phyloP scores from a whole-genome alignment of 345 rosid species.

The Cardamine chenopodiifolia region DNA sequence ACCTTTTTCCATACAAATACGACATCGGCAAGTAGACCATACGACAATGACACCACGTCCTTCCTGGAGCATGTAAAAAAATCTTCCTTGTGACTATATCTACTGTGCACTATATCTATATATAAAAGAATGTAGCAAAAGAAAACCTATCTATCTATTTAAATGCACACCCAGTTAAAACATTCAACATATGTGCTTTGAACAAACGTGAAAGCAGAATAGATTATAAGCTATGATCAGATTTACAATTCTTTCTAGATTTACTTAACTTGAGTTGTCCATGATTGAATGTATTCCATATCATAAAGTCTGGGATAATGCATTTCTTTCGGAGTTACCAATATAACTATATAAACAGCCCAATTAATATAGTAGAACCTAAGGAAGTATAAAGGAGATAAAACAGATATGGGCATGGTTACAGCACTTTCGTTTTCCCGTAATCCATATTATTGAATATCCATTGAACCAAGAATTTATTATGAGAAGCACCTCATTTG shows the following conservation, averaged over 20 bases:
- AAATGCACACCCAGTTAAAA: conserved; percentile 4
- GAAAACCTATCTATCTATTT: conserved; percentile 5
- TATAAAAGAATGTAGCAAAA: not conserved
- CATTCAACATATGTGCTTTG: not conserved
- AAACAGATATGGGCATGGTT: conserved; percentile 1
- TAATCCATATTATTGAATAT: not conserved
- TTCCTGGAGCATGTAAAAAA: conserved; percentile 56
- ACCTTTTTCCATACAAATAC: conserved; percentile 90
- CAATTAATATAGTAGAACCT: not conserved
- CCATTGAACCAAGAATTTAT: conserved; percentile 1
- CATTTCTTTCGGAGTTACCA: conserved; percentile 2
- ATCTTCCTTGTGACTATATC: not conserved
- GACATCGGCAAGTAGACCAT: conserved; percentile 99
- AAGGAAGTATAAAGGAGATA: conserved; percentile 6
- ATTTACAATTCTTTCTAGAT: conserved; percentile 10
- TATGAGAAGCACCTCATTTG: no score
- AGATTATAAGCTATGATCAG: conserved; percentile 9
- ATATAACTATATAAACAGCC: not conserved
- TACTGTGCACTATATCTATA: conserved; percentile 4
- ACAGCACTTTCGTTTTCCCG: not conserved
- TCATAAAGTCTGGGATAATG: conserved; percentile 10
- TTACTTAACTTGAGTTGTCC: conserved; percentile 7
- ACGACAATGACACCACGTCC: conserved; percentile 99
- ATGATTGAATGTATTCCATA: conserved; percentile 1
- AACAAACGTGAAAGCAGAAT: conserved; percentile 6